Base-by-base conservation (phyloP, 2,329 filamentous ascomycete species). In the Fusarium sacchari region DNA sequence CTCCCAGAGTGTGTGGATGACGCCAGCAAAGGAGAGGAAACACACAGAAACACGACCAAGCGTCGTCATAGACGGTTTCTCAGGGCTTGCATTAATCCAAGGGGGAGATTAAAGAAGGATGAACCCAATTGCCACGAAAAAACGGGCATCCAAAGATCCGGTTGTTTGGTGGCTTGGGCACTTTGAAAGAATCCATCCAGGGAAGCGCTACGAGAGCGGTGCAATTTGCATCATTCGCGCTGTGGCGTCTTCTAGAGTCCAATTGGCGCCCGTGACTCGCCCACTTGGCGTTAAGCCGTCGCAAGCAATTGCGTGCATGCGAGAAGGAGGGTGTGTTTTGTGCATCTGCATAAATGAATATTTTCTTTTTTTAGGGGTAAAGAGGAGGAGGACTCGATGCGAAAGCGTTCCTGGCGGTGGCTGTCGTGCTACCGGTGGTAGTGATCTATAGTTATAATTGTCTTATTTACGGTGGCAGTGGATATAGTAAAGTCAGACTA, bases 71-170 rank as follows among this genome's bases (percentile, higher is more conserved):
- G 44, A 61, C 30, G 17, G 40, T 32, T 18, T 11, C 4, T 58
- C 10, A 18, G 52, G 39, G 60, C 56, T 70, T 67, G 15, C 44
- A 67, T 67, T 52, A 55, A 57, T 17, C 39, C 46, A 73, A 61
- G 71, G 71, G 71, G 71, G 67, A 65, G 57, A 74, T 74, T 71
- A 71, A 46, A 37, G 46, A 59, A 61, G 71, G 61, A 53, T 34
- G 24, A 73, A 73, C 62, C 30, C 59, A 68, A 44, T 46, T 34
- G 71, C 71, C 71, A 73, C 71, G 24, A 52, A 69, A 68, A 58
- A 68, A 73, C 58, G 67, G 71, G 59, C 50, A 50, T 56, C 44
- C 28, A 73, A 59, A 46, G 44, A 60, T 30, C 50, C 50, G 50
- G 24, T n/a, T 36, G 49, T 39, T 32, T 47, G 26, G 58, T 67